These are phyloP conservation scores for Epichloe gansuensis DNA, from an alignment of 2,329 filamentous ascomycete genomes.

Conservation along the genomic window DNA sequence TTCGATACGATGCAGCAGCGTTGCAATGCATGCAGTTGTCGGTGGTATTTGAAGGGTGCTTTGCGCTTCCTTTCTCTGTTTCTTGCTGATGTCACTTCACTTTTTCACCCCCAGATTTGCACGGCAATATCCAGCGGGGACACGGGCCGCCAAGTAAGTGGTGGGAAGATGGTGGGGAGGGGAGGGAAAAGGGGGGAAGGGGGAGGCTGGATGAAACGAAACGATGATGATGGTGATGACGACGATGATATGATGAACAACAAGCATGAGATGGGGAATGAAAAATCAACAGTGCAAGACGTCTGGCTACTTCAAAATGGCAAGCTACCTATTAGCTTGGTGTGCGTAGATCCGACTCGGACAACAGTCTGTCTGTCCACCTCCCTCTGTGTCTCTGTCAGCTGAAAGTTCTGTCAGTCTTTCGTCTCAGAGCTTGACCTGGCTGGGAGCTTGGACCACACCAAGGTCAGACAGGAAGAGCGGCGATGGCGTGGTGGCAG, in stretches of 20 bases:
- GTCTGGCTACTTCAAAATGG: too few species aligned
- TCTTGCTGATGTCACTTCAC: conserved; percentile 1
- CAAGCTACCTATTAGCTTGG: too few species aligned
- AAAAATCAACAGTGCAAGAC: neutral
- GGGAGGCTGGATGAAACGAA: neutral
- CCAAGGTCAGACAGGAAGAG: neutral
- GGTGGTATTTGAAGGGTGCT: neutral
- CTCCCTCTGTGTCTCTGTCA: neutral
- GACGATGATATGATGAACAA: neutral
- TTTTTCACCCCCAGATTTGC: neutral
- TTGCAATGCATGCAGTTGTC: neutral
- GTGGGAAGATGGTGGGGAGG: neutral
- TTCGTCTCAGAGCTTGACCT: neutral
- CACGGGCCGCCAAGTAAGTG: neutral
- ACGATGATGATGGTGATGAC: neutral
- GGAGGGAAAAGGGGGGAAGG: neutral
- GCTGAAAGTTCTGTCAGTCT: neutral
- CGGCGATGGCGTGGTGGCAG: neutral
- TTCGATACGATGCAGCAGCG: neutral
- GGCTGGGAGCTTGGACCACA: conserved; percentile 2
- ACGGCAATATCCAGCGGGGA: neutral
- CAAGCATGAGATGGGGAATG: neutral
- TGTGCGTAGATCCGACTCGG: too few species aligned
- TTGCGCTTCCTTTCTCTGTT: neutral
- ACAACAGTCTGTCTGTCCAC: too few species aligned